Conservation (phyloP, 805 yeast genomes). For the Spathaspora passalidarum region DNA sequence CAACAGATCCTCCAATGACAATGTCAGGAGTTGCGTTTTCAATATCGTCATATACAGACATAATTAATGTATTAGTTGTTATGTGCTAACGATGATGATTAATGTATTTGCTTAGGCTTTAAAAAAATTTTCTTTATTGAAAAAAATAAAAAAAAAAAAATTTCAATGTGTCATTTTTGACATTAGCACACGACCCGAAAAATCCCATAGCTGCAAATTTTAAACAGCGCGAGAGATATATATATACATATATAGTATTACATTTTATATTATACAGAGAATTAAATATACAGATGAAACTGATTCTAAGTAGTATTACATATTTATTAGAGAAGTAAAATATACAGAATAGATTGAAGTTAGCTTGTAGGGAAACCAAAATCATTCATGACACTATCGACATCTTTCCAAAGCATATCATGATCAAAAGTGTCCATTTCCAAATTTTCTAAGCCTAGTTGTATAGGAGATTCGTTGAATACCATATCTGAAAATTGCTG, state of each 20-base stretch:
- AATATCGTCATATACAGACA: slow-evolving; percentile 68
- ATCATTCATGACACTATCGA: slow-evolving; percentile 86
- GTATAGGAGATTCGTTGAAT: slow-evolving; percentile 23
- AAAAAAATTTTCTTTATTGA: background rate
- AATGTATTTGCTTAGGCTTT: background rate
- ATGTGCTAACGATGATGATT: background rate
- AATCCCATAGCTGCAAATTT: background rate
- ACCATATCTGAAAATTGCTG: background rate
- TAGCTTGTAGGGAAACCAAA: slow-evolving; percentile 73
- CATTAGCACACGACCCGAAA: background rate
- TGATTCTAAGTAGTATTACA: too few relatives aligned
- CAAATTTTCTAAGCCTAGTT: slow-evolving; percentile 28
- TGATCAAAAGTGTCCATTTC: slow-evolving; percentile 45
- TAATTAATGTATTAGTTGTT: slow-evolving; percentile 15
- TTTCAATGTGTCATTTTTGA: background rate
- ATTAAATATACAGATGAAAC: background rate
- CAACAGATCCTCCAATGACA: slow-evolving; percentile 59
- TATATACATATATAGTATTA: too few relatives aligned
- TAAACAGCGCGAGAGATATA: background rate
- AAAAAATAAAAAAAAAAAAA: slow-evolving; percentile 5
- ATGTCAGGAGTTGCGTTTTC: slow-evolving; percentile 85
- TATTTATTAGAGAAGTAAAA: too few relatives aligned
- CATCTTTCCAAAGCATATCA: slow-evolving; percentile 71
- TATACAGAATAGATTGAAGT: too few relatives aligned
- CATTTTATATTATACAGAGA: background rate